Evolutionary conservation across 148 eudicot species (phyloP).

Genomic region (Chenopodium berlandieri): DNA sequence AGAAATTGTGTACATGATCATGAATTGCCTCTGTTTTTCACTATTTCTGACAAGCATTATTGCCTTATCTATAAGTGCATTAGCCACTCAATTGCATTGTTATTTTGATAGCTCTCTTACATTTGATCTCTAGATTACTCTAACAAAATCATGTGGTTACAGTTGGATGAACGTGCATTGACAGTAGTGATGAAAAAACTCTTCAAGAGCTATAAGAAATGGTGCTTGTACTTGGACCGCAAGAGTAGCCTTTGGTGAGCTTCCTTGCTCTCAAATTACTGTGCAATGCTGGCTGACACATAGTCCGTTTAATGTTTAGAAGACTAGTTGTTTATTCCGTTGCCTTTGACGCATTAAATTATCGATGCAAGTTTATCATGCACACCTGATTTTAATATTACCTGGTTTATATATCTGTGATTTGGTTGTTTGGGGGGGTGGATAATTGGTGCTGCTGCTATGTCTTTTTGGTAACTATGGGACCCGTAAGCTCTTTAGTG

Average conservation of each 20-base stretch:
- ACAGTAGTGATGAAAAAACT: conserved; percentile 97
- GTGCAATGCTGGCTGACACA: background rate
- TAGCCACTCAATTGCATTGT: background rate
- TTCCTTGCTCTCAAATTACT: conserved; percentile 14
- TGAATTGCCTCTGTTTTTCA: background rate
- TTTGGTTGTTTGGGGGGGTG: background rate
- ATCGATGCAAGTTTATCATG: background rate
- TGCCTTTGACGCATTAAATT: background rate
- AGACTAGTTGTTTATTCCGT: background rate
- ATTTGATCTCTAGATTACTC: background rate
- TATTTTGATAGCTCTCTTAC: background rate
- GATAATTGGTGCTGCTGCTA: background rate
- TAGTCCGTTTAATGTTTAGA: background rate
- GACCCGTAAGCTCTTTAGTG: background rate
- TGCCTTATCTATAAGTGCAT: background rate
- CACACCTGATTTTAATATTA: background rate
- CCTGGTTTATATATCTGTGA: background rate
- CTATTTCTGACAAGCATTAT: background rate
- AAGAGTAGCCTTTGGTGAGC: conserved; percentile 97
- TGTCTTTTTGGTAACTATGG: background rate
- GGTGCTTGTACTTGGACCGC: conserved; percentile 99
- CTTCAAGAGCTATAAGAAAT: conserved; percentile 94
- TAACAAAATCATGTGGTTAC: conserved; percentile 18
- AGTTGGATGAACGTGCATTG: conserved; percentile 97
- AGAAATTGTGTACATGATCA: background rate